Conservation (phyloP, 2,329 filamentous ascomycete genomes). For the Fusarium sp. region DNA sequence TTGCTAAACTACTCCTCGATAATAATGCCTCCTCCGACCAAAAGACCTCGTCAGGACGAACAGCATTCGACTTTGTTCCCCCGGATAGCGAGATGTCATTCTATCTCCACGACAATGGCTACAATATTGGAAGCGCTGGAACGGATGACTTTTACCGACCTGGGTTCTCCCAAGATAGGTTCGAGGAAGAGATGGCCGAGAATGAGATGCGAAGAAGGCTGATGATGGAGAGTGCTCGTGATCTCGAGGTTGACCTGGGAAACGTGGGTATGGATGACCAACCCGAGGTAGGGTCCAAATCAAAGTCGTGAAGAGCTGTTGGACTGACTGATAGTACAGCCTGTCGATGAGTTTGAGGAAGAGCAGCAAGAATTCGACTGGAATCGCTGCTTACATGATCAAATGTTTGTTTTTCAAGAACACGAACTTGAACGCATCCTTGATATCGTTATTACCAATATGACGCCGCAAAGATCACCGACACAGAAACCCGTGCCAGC, state of each 20-base stretch:
- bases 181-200: slow-evolving; percentile 97
- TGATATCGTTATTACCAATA: slow-evolving; percentile 95
- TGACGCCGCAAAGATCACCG: slow-evolving; percentile 94
- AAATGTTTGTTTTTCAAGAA: slow-evolving; percentile 99
- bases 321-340: slow-evolving; percentile 51
- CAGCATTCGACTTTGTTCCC: slow-evolving; percentile 93
- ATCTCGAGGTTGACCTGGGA: slow-evolving; percentile 94
- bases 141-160: slow-evolving; percentile 93
- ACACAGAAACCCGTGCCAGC: slow-evolving; percentile 98
- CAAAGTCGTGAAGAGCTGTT: background rate
- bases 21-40: slow-evolving; percentile 95
- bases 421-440: slow-evolving; percentile 90
- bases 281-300: slow-evolving; percentile 74
- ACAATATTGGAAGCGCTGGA: slow-evolving; percentile 83
- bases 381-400: slow-evolving; percentile 92
- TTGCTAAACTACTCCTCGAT: slow-evolving; percentile 91
- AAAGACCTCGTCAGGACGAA: slow-evolving; percentile 92
- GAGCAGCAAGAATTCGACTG: slow-evolving; percentile 96
- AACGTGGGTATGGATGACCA: slow-evolving; percentile 97
- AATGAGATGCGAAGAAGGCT: slow-evolving; percentile 94
- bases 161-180: slow-evolving; percentile 90
- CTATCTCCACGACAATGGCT: slow-evolving; percentile 94
- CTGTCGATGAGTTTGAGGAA: slow-evolving; percentile 82
- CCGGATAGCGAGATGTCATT: slow-evolving; percentile 97
- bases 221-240: slow-evolving; percentile 99